A percentile compares a stretch with the other conserved stretches of the same genome.
Evolutionary conservation across 805 yeast genomes (phyloP).

Genomic region (Candida bentonensis): DNA sequence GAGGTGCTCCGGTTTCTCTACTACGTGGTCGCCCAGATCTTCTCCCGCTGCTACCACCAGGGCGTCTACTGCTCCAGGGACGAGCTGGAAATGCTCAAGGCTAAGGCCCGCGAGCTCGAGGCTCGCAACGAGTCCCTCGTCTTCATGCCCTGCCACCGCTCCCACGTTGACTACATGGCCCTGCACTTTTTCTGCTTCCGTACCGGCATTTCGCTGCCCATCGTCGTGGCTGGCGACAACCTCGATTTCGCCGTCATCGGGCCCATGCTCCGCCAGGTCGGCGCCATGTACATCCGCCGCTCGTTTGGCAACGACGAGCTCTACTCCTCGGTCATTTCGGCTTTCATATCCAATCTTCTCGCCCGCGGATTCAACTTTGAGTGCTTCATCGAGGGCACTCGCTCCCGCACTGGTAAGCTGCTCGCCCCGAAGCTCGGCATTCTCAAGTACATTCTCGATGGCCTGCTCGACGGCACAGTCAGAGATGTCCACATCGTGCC

Average conservation of each 20-base stretch:
- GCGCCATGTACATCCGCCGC: slow-evolving; percentile 46
- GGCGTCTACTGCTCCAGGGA: slow-evolving; percentile 25
- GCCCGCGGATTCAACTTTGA: slow-evolving; percentile 37
- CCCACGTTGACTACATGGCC: slow-evolving; percentile 48
- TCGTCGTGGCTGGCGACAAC: slow-evolving; percentile 54
- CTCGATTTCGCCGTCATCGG: slow-evolving; percentile 46
- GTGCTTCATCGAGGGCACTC: slow-evolving; percentile 52
- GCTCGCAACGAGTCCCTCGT: slow-evolving; percentile 24
- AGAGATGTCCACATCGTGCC: slow-evolving; percentile 36
- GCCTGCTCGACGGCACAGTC: slow-evolving; percentile 29
- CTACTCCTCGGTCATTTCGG: slow-evolving; percentile 27
- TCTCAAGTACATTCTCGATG: slow-evolving; percentile 36
- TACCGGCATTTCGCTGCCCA: slow-evolving; percentile 38
- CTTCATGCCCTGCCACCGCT: slow-evolving; percentile 46
- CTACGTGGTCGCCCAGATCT: slow-evolving; percentile 24
- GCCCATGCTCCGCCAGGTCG: slow-evolving; percentile 32
- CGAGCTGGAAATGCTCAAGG: slow-evolving; percentile 21
- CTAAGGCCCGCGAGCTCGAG: slow-evolving; percentile 21
- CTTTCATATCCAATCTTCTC: slow-evolving; percentile 35
- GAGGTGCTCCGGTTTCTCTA: slow-evolving; percentile 19
- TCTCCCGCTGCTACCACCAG: slow-evolving; percentile 27
- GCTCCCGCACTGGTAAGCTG: slow-evolving; percentile 52
- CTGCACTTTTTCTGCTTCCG: slow-evolving; percentile 40
- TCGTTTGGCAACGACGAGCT: slow-evolving; percentile 31
- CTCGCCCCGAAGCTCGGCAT: slow-evolving; percentile 50